Evolutionary conservation across 2,329 filamentous ascomycete genomes (phyloP).

Genomic region (Scytalidium sp.): DNA sequence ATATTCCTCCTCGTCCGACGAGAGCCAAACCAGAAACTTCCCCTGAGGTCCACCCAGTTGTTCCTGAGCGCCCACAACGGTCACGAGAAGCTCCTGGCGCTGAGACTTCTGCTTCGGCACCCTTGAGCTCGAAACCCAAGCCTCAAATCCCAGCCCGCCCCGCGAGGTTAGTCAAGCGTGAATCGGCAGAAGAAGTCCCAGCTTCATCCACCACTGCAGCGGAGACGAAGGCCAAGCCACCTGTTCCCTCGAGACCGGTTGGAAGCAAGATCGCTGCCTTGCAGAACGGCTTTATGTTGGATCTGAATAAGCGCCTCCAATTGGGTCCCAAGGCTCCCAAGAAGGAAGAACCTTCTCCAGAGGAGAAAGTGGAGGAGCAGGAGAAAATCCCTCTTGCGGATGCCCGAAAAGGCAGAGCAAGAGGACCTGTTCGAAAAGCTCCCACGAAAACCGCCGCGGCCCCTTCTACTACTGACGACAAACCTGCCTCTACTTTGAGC

Average conservation of each 20-base stretch:
- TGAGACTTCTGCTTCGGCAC: conserved; percentile 14
- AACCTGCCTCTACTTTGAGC: conserved; percentile 8
- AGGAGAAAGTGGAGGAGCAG: conserved; percentile 54
- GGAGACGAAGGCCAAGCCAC: conserved; percentile 72
- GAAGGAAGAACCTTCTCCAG: conserved; percentile 62
- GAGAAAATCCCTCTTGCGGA: conserved; percentile 81
- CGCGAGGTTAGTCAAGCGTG: conserved; percentile 49
- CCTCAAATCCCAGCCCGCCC: conserved; percentile 61
- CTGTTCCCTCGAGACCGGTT: conserved; percentile 72
- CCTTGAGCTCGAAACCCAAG: conserved; percentile 53
- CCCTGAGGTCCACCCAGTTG: conserved; percentile 24
- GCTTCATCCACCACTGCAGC: conserved; percentile 32
- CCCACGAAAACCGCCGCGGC: conserved; percentile 43
- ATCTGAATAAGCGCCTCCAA: conserved; percentile 85
- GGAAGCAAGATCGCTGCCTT: conserved; percentile 88
- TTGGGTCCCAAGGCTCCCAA: conserved; percentile 80
- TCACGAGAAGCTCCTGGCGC: conserved; percentile 5
- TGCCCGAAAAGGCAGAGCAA: conserved; percentile 85
- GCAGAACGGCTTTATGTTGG: conserved; percentile 88
- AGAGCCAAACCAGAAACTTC: conserved; percentile 29
- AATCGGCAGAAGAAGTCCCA: conserved; percentile 28
- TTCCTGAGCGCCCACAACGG: conserved; percentile 23
- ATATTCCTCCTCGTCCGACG: conserved; percentile 53
- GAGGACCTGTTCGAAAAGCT: conserved; percentile 78
- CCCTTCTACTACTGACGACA: conserved; percentile 13